Evolutionary conservation across 2,329 filamentous ascomycete genomes (phyloP).

Genomic region (Remersonia thermophila): DNA sequence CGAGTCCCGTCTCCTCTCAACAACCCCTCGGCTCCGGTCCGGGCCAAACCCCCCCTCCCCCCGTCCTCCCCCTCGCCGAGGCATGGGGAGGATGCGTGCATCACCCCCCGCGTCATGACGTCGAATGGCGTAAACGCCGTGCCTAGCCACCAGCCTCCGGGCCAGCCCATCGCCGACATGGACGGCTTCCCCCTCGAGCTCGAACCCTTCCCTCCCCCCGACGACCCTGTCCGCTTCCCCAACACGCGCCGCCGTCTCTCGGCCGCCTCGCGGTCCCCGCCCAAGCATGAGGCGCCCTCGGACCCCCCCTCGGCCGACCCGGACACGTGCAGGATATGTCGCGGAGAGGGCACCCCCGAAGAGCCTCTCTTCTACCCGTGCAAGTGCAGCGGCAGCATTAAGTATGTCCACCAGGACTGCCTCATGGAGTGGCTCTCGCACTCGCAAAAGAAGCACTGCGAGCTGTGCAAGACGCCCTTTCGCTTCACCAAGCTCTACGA

Average conservation of each 20-base stretch:
- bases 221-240: constrained; percentile 17
- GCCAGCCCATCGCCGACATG: constrained; percentile 11
- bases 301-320: constrained; percentile 31
- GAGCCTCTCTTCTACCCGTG: constrained; percentile 95
- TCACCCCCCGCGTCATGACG: neutral
- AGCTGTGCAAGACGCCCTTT: constrained; percentile 96
- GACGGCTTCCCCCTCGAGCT: constrained; percentile 16
- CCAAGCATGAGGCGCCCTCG: neutral
- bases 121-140: constrained; percentile 9
- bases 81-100: neutral
- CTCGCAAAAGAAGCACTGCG: constrained; percentile 98
- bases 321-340: constrained; percentile 94
- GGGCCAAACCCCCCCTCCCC: too few species aligned
- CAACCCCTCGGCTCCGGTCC: too few species aligned
- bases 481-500: constrained; percentile 97
- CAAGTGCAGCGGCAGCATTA: constrained; percentile 98
- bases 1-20: too few species aligned
- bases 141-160: too few species aligned
- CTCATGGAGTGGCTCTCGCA: constrained; percentile 98
- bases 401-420: constrained; percentile 95
- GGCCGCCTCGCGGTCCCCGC: constrained; percentile 26
- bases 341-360: constrained; percentile 67
- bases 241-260: constrained; percentile 19
- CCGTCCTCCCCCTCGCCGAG: neutral
- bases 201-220: constrained; percentile 17